phyloP scores from a whole-genome alignment of 371 early-diverging fungal genomes.

The Amoeboradix gromovi region DNA sequence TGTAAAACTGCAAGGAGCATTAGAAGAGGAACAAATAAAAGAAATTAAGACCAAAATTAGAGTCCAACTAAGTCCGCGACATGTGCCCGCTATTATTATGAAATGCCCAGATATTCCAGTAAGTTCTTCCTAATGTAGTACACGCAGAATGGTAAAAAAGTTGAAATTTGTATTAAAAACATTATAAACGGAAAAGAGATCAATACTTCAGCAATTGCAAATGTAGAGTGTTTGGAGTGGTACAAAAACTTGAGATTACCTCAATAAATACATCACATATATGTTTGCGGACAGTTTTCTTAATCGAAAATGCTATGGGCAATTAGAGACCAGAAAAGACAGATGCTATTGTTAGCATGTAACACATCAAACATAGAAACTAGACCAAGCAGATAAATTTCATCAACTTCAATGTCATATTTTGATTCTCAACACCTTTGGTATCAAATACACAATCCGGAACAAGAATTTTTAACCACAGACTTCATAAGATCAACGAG shows the following conservation, averaged over 20 bases:
- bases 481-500: no score
- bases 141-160: conserved; percentile 85
- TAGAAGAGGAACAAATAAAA: conserved; percentile 13
- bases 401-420: no score
- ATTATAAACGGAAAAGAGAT: conserved; percentile 33
- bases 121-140: conserved; percentile 22
- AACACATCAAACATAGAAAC: no score
- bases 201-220: conserved; percentile 35
- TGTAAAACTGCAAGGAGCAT: conserved; percentile 30
- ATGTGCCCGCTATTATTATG: conserved; percentile 67
- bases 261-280: no score
- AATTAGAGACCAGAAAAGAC: no score
- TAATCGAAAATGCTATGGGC: no score
- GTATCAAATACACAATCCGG: no score
- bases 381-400: no score
- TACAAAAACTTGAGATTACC: conserved; percentile 33
- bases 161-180: conserved; percentile 80
- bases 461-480: no score
- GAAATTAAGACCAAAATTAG: conserved; percentile 41
- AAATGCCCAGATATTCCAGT: conserved; percentile 54
- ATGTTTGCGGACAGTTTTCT: no score
- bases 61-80: conserved; percentile 53
- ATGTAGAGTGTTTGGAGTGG: conserved; percentile 50
- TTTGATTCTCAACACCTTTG: no score
- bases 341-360: no score